These are phyloP conservation scores for Erodium chrysanthum DNA, from an alignment of 441 rosid genomes.

Conservation along the genomic window DNA sequence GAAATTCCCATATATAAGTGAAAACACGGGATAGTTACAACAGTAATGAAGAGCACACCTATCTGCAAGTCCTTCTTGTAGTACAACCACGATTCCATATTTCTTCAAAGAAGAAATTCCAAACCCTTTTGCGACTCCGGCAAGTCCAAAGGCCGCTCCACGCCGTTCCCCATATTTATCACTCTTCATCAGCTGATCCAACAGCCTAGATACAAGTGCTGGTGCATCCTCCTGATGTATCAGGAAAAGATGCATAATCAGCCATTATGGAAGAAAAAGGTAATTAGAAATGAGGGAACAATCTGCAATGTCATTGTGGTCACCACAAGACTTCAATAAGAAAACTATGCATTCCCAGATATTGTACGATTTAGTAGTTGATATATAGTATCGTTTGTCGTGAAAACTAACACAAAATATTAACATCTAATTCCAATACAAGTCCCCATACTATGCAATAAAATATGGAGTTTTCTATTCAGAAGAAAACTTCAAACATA, in stretches of 20 bases:
- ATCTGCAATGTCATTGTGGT: not conserved
- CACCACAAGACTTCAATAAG: not conserved
- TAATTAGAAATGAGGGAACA: not conserved
- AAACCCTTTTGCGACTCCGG: constrained; percentile 88
- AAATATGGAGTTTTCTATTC: not conserved
- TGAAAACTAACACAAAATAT: not conserved
- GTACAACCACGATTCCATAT: constrained; percentile 48
- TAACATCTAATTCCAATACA: not conserved
- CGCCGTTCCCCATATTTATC: constrained; percentile 98
- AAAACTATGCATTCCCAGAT: not conserved
- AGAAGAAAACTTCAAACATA: constrained; percentile 28
- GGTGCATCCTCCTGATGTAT: constrained; percentile 64
- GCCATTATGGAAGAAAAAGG: not conserved
- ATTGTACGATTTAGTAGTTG: not conserved
- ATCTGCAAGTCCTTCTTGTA: constrained; percentile 68
- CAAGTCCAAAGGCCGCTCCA: constrained; percentile 99
- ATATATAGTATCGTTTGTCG: not conserved
- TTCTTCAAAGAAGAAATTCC: constrained; percentile 87
- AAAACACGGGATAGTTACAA: not conserved
- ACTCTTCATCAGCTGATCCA: constrained; percentile 83
- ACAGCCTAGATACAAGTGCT: constrained; percentile 57
- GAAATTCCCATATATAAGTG: not conserved
- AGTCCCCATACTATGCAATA: not conserved
- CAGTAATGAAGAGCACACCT: constrained; percentile 38
- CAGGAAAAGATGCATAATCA: constrained; percentile 1